Evolutionary conservation across 2,329 filamentous ascomycete species (phyloP), one percentile per base, ranked within the genome.

Genomic region (Talaromyces sp.): DNA sequence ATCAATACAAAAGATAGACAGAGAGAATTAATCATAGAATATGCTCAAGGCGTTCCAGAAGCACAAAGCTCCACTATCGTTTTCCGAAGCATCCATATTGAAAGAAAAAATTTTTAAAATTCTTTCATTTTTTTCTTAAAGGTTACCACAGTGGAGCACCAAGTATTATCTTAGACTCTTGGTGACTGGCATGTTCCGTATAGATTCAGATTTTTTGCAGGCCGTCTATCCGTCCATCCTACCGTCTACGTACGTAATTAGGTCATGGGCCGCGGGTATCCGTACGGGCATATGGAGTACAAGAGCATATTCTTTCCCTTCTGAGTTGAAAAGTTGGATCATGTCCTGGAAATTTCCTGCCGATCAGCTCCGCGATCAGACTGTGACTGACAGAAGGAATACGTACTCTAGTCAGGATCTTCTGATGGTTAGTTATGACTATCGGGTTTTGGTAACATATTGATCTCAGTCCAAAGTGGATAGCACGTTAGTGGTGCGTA

Each of bases 281-380:
- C 52, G 19, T 56, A 33, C 48, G 48, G 48, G 24, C 24, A 27
- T 33, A 31, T 33, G 48, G 48, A 52, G 22, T 33, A 6, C 52
- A 35, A 35, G 31, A 39, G 19, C 31, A 56, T 33, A 37, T 35
- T 16, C 24, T 47, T 47, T 45, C 1, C 8, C 19, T 45, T 9
- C n/a, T 45, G n/a, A 19, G 7, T 19, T 22, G 48, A 52, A 58
- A 39, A 58, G 14, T 27, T 41, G 56, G 19, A 43, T 19, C 56
- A 58, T 16, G 19, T 35, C 31, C 7, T 54, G 24, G 6, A 52
- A 57, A 27, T 27, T 58, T n/a, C 33, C n/a, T 39, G 56, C 37
- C 56, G 56, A 58, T 58, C 56, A 58, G 37, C 37, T 27, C 19
- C 19, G 56, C 56, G 56, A 59, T 45, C 56, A 45, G 27, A 45